Conservation (phyloP, 805 yeast genomes). For the Pichia cephalocereana region DNA sequence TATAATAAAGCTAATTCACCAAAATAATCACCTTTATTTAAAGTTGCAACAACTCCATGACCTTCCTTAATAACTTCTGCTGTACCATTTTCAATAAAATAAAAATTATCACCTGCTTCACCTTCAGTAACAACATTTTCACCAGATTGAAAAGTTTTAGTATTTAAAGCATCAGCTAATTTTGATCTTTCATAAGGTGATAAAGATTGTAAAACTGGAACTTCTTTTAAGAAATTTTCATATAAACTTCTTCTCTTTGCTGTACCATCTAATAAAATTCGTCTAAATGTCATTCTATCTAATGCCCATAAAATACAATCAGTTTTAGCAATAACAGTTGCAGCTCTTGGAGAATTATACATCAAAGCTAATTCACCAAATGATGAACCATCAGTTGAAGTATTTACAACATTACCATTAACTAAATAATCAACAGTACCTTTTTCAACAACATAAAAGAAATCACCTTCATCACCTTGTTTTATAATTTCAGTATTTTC, state of each 20-base stretch:
- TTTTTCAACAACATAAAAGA: conserved; percentile 73
- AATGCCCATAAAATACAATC: conserved; percentile 83
- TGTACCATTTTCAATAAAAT: conserved; percentile 69
- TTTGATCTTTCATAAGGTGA: conserved; percentile 78
- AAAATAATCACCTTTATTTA: conserved; percentile 82
- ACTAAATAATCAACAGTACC: conserved; percentile 80
- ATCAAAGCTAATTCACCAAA: conserved; percentile 96
- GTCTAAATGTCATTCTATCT: conserved; percentile 87
- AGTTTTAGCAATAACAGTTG: conserved; percentile 70
- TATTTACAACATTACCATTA: conserved; percentile 58
- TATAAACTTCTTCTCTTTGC: conserved; percentile 84
- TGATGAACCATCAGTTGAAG: conserved; percentile 78
- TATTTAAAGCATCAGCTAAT: conserved; percentile 87
- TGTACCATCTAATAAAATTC: conserved; percentile 84
- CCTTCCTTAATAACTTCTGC: conserved; percentile 64
- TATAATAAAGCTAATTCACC: conserved; percentile 93
- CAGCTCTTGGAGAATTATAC: conserved; percentile 98
- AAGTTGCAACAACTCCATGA: conserved; percentile 49
- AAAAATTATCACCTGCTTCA: conserved; percentile 70
- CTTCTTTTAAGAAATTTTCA: conserved; percentile 79
- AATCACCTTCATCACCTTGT: conserved; percentile 95
- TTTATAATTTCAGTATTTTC: conserved; percentile 60
- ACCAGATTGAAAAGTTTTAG: conserved; percentile 64
- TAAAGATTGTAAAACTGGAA: conserved; percentile 68
- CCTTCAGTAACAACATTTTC: conserved; percentile 78